A percentile compares a stretch with the other conserved stretches of the same genome.
Conservation (phyloP, 345 rosid species). For the Salix purpurea region DNA sequence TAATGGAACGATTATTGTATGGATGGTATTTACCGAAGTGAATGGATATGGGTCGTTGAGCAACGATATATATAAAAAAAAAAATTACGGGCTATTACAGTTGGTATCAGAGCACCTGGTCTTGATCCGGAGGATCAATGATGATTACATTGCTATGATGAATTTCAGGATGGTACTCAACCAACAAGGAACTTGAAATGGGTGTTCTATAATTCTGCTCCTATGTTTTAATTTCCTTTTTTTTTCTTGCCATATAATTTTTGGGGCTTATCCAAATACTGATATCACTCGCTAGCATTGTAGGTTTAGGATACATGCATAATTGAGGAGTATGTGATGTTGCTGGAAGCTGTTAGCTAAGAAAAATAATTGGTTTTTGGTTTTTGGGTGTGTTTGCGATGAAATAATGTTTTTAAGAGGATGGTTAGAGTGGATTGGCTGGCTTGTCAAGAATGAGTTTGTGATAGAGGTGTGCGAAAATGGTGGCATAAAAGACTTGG, state of each 20-base stretch:
- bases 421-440: background rate
- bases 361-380: background rate
- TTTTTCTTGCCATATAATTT: background rate
- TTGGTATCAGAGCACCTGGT: too few species aligned
- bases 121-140: too few species aligned
- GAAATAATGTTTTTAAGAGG: background rate
- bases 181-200: background rate
- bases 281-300: background rate
- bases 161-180: too few species aligned
- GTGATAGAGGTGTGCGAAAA: background rate
- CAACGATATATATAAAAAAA: too few species aligned
- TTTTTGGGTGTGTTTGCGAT: background rate
- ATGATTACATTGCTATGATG: too few species aligned
- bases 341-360: background rate
- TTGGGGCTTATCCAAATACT: background rate
- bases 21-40: too few species aligned
- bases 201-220: background rate
- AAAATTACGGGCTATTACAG: too few species aligned
- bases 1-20: too few species aligned
- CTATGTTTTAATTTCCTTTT: background rate
- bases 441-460: background rate
- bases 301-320: background rate
- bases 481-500: background rate
- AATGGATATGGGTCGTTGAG: too few species aligned
- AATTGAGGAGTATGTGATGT: background rate